Percentiles rank a stretch among this genome's conserved stretches.
These are phyloP conservation scores for Diaporthe citri DNA, from an alignment of 2,329 filamentous ascomycete genomes.

Conservation along the genomic window DNA sequence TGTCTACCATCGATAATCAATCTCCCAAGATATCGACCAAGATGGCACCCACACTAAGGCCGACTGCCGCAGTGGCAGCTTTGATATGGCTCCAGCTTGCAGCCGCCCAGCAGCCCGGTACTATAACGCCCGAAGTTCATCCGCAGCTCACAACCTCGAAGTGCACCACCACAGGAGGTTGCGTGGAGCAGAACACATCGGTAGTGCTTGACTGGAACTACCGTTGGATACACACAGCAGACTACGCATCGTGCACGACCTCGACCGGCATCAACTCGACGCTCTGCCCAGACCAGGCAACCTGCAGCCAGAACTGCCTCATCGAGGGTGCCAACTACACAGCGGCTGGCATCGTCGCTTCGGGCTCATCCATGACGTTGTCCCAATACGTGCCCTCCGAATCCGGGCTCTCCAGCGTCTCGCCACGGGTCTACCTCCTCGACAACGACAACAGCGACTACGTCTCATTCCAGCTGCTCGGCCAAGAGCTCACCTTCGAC, in stretches of 20 bases:
- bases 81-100: slow-evolving; percentile 40
- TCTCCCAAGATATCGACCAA: background rate
- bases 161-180: slow-evolving; percentile 59
- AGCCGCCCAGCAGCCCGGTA: slow-evolving; percentile 47
- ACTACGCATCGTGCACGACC: slow-evolving; percentile 45
- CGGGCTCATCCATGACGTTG: slow-evolving; percentile 46
- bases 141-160: slow-evolving; percentile 58
- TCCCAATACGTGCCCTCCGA: slow-evolving; percentile 45
- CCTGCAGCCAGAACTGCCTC: slow-evolving; percentile 62
- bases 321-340: slow-evolving; percentile 61
- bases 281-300: slow-evolving; percentile 56
- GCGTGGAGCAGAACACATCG: slow-evolving; percentile 55
- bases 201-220: slow-evolving; percentile 57
- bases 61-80: background rate
- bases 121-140: slow-evolving; percentile 52
- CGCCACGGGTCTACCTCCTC: slow-evolving; percentile 65
- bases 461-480: slow-evolving; percentile 64
- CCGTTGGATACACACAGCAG: slow-evolving; percentile 54
- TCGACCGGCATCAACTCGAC: slow-evolving; percentile 48
- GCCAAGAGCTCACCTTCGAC: slow-evolving; percentile 73
- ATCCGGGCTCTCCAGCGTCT: slow-evolving; percentile 42
- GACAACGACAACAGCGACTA: slow-evolving; percentile 36
- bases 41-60: slow-evolving; percentile 15
- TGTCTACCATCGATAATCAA: background rate
- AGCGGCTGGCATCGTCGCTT: slow-evolving; percentile 44